Base-by-base conservation (phyloP, 2,329 filamentous ascomycete genomes). In the Fusarium sp. region DNA sequence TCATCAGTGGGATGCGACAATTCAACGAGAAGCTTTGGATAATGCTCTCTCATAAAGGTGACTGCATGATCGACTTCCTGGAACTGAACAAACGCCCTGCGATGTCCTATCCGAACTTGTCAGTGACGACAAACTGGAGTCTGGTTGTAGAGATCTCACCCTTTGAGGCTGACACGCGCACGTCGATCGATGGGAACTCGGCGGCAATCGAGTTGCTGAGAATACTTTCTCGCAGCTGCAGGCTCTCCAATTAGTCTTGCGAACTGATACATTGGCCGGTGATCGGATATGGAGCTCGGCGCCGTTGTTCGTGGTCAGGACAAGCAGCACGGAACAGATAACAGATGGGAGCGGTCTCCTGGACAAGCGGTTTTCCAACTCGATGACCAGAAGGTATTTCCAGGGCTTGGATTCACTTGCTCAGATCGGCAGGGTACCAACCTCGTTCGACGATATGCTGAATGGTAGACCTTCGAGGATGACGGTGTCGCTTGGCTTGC, bases 401-500 rank as follows among this genome's bases (percentile, higher is more conserved):
- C 22, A 36, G 13, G 63, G 38, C 29, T 56, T 68, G 25, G 40
- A 59, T 65, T 59, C 57, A 66, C 64, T 69, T 59, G 63, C 65
- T 75, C 65, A 70, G 64, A 74, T 63, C 69, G 56, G 64, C 36
- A 77, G 77, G 76, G 72, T 75, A 80, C 86, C 81, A 85, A 90
- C 88, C 82, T 89, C 86, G 79, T 84, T 83, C 79, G 87, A 82
- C 68, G 86, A 85, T 68, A 88, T 82, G 65, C 85, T 85, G 66
- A 82, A 79, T 35, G 88, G 86, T 65, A 90, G 75, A 63, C 88
- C 88, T 76, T 91, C 88, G 50, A 91, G 81, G 63, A 90, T 88
- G 61, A 90, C 83, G 36, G 86, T 89, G 70, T 88, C 84, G 72
- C 83, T 87, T 35, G 87, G 86, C 66, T 76, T 78, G 58, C 84